These are phyloP conservation scores for Cryptosporidium sp. DNA, from an alignment of 169 alveolate genomes.

Conservation along the genomic window DNA sequence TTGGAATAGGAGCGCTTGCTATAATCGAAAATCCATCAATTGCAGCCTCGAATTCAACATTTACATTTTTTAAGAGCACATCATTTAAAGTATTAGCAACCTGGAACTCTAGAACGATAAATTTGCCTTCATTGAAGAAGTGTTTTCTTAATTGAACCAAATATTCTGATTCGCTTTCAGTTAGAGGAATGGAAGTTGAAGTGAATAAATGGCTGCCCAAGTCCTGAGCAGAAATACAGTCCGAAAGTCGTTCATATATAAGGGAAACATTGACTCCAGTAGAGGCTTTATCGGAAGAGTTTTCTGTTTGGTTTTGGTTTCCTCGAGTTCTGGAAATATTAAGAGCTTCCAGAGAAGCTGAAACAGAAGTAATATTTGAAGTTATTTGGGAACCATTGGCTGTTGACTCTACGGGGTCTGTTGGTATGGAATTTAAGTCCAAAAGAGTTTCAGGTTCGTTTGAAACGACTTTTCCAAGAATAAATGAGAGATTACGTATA, in stretches of 20 bases:
- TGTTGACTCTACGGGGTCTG: neutral
- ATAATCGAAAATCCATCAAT: slow-evolving; percentile 65
- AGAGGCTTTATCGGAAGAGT: slow-evolving; percentile 29
- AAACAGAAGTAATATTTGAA: neutral
- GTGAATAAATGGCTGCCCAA: slow-evolving; percentile 57
- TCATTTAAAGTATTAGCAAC: slow-evolving; percentile 83
- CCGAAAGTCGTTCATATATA: slow-evolving; percentile 22
- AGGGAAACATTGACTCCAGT: slow-evolving; percentile 7
- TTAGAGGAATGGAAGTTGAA: slow-evolving; percentile 78
- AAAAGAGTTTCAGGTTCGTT: slow-evolving; percentile 64
- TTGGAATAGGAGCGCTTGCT: slow-evolving; percentile 61
- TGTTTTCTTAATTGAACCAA: slow-evolving; percentile 81
- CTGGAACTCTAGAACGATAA: slow-evolving; percentile 81
- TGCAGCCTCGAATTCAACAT: slow-evolving; percentile 74
- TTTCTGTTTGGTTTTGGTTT: neutral
- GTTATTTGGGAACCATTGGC: neutral
- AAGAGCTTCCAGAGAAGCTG: slow-evolving; percentile 36
- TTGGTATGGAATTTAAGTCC: slow-evolving; percentile 22
- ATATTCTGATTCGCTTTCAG: slow-evolving; percentile 89
- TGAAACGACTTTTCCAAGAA: slow-evolving; percentile 51
- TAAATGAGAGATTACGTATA: neutral
- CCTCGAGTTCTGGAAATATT: slow-evolving; percentile 4
- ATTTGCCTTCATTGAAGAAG: slow-evolving; percentile 76
- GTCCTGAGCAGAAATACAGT: slow-evolving; percentile 50
- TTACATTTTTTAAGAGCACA: slow-evolving; percentile 77